phyloP scores from a whole-genome alignment of 768 basidiomycete species.

The Krasilnikovozyma curviuscula region DNA sequence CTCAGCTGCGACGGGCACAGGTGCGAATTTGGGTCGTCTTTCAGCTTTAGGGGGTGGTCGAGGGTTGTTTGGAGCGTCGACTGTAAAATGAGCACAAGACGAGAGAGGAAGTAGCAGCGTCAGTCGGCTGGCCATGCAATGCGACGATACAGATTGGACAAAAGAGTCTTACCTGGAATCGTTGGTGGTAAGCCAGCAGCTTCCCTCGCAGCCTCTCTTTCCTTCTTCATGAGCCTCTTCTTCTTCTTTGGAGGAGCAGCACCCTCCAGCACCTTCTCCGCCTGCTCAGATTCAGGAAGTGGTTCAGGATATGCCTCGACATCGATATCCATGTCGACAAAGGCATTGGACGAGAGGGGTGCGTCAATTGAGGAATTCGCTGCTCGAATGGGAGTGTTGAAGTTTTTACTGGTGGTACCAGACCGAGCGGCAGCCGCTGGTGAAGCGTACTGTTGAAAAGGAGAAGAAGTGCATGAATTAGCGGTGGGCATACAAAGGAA shows the following conservation, averaged over 20 bases:
- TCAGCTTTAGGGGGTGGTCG: slow-evolving; percentile 4
- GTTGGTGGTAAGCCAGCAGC: slow-evolving; percentile 2
- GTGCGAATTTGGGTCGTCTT: too few relatives aligned
- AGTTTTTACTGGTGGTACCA: slow-evolving; percentile 12
- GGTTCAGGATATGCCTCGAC: too few relatives aligned
- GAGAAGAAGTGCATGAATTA: too few relatives aligned
- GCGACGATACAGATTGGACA: too few relatives aligned
- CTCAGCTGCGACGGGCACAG: too few relatives aligned
- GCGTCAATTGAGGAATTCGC: neutral
- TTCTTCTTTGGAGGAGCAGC: neutral
- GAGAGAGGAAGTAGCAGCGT: too few relatives aligned
- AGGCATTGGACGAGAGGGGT: neutral
- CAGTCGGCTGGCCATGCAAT: too few relatives aligned
- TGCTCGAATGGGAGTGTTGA: slow-evolving; percentile 14
- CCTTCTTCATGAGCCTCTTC: slow-evolving; percentile 4
- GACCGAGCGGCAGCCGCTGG: slow-evolving; percentile 23
- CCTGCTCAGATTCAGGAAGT: too few relatives aligned
- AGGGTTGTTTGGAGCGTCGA: slow-evolving; percentile 6
- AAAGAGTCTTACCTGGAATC: too few relatives aligned
- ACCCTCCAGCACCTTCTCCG: neutral
- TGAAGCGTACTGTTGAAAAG: slow-evolving; percentile 23
- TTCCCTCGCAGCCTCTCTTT: slow-evolving; percentile 1
- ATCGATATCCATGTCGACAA: neutral
- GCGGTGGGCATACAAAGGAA: too few relatives aligned
- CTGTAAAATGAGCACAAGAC: too few relatives aligned